Evolutionary conservation across 192 early-diverging fungal species (phyloP), one percentile per base, ranked within the genome.

Genomic region (Pilaira anomala): DNA sequence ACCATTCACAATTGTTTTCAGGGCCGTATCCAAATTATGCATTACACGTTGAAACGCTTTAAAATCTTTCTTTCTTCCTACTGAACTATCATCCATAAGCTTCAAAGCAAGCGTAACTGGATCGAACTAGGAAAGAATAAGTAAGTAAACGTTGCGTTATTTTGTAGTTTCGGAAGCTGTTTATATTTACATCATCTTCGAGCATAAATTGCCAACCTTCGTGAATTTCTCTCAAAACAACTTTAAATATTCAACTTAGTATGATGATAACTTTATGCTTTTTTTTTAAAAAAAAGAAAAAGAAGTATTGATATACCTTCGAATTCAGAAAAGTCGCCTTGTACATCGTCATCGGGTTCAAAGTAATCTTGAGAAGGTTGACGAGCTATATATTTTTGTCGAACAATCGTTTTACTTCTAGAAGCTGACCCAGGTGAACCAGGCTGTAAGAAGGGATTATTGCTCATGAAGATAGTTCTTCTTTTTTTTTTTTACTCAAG

Each of bases 41-140:
- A 83, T 76, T 25, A 82, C 83, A 50, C 79, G 63, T 33, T 71
- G 65, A 66, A 92, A 92, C 63, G 81, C 81, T 16, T 82, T 78
- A 67, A 87, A 87, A 73, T 85, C 87, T 22, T 76, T 77, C 7
- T 84, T 83, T 41, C 79, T 75, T 14, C 78, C 78, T 24, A 82
- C 77, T 12, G 88, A 88, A 68, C 87, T 90, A 39, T 79, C 80
- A 65, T 92, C 90, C 83, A 89, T 87, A 66, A 92, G 74, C 42
- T 83, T 80, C 41, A 92, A 54, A 19, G 90, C 84, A 51, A 92
- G 70, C 12, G 82, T 75, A 4, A 92, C 88, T 11, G 88, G 88
- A 74, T 92, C 88, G 67, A 90, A 89, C 81, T 75, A 44, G 44
- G 3, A 29, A 39, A 41, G 25, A 28, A 12, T 26, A 7, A 39